Evolutionary conservation across 257 asterid species (phyloP), one percentile per base, ranked within the genome.

Genomic region (Jacaranda mimosifolia): DNA sequence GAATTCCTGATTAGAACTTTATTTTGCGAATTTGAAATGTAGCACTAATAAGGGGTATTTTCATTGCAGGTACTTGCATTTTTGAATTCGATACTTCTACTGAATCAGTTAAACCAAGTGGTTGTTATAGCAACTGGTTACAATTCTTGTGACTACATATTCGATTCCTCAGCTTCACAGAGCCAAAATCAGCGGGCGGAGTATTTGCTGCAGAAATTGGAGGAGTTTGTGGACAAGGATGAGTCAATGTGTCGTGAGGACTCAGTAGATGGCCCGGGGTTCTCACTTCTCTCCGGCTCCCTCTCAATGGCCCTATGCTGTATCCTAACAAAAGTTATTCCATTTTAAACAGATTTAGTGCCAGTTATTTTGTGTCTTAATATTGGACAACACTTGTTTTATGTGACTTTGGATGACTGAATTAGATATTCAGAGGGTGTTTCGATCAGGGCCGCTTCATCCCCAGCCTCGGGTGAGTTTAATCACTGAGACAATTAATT

Each of bases 221-320:
- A 87, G 86, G 93, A 86, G 45, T 92, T 90, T 87, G 87, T 92
- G 42, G 91, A 88, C 55, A 91, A 91, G 73, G 98, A 94, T 14
- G 87, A 85, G 84, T 81, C 85, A 39, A 68, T 87, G 66, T 87
- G 92, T 76, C 78, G 73, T 71, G 97, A 87, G 63, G 89, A 84
- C 62, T 85, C 85, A 5, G 91, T 89, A 10, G 87, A 85, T 73
- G 94, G 93, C 42, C 90, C 90, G 11, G 89, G 92, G 45, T 82
- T 84, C 83, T 85, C 99, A 0, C 94, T 94, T 76, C 97, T 92
- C 35, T 91, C 98, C 26, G 98, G 98, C 66, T 90, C 98, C 68
- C 95, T 94, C 55, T 94, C 99, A 21, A 91, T 92, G 98, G 99
- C 99, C 9, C 86, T 94, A n/a, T 94, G 98, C 74, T 92, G 97